Conservation (phyloP, 495 filamentous ascomycete species). For the Podospora fimiseda region DNA sequence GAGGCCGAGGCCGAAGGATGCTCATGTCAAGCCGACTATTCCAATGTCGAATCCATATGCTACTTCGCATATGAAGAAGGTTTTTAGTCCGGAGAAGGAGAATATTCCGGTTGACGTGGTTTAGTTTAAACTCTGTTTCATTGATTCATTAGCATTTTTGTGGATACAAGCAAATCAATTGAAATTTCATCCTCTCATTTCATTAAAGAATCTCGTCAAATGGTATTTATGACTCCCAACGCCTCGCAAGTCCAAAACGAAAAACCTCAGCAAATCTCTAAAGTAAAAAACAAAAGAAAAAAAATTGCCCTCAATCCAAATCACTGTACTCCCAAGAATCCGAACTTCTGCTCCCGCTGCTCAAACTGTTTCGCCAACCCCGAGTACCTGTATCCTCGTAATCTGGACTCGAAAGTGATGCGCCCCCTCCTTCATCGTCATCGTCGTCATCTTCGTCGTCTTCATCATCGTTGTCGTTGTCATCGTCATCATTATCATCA, state of each 20-base stretch:
- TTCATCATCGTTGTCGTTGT: background rate
- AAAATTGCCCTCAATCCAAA: no score
- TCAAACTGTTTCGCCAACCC: background rate
- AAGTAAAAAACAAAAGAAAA: no score
- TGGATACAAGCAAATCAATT: no score
- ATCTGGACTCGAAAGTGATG: background rate
- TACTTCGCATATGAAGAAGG: conserved; percentile 11
- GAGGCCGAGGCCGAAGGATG: background rate
- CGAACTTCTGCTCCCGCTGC: background rate
- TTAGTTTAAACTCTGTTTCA: background rate
- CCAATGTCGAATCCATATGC: conserved; percentile 11
- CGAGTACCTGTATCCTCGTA: background rate
- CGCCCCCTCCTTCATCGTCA: background rate
- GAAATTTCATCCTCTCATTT: no score
- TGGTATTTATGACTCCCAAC: no score
- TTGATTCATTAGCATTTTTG: background rate
- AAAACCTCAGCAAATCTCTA: no score
- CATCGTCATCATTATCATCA: background rate
- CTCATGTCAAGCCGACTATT: conserved; percentile 2
- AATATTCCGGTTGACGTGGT: background rate
- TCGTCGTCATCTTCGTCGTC: background rate
- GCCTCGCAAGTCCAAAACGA: no score
- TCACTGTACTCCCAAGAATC: background rate
- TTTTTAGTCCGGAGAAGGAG: background rate
- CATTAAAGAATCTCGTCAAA: no score